Percentiles rank a stretch among this genome's conserved stretches.
phyloP scores from a whole-genome alignment of 495 filamentous ascomycete genomes.

The Rhizodiscina lignyota region DNA sequence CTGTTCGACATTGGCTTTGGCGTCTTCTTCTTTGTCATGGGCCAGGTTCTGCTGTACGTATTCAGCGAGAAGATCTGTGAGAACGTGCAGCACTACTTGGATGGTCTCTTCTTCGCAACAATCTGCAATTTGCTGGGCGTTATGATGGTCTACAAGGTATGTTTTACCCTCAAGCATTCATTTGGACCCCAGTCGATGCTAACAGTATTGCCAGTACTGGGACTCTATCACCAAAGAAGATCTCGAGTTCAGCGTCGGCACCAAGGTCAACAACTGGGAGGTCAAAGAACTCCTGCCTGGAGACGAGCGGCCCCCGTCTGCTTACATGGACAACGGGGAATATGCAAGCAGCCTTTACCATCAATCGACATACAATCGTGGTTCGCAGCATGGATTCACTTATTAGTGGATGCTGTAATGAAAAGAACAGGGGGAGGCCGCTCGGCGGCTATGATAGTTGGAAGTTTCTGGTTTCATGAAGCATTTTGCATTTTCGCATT shows the following conservation, averaged over 20 bases:
- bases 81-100: conserved; percentile 77
- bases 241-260: conserved; percentile 92
- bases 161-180: conserved; percentile 13
- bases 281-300: conserved; percentile 89
- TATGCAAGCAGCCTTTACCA: conserved; percentile 44
- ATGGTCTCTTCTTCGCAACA: conserved; percentile 89
- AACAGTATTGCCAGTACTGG: conserved; percentile 55
- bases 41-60: conserved; percentile 84
- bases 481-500: too few relatives aligned
- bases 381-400: not conserved
- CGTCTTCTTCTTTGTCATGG: conserved; percentile 77
- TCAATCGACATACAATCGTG: conserved; percentile 16
- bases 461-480: too few relatives aligned
- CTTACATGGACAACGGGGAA: conserved; percentile 53
- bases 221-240: conserved; percentile 98
- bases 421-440: too few relatives aligned
- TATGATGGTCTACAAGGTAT: conserved; percentile 99
- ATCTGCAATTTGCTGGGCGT: conserved; percentile 87
- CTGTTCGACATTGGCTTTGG: conserved; percentile 88
- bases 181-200: not conserved
- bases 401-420: not conserved
- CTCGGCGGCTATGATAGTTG: too few relatives aligned
- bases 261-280: conserved; percentile 93
- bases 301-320: conserved; percentile 63
- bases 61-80: conserved; percentile 77